Conservation (phyloP, 805 yeast genomes). For the Candida taoyuanica region DNA sequence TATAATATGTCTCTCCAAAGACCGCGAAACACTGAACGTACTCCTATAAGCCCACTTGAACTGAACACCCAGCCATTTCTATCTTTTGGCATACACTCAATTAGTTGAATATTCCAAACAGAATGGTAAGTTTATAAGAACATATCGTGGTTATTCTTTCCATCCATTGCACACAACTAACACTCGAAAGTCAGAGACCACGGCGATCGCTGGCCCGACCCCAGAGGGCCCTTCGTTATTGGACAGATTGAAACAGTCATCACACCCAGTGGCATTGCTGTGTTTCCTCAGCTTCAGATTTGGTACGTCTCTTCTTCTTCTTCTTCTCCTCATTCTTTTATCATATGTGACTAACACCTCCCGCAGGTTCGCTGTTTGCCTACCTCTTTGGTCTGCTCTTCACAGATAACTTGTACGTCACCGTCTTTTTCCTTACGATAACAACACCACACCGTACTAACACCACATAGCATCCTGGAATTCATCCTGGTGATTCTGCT, state of each 20-base stretch:
- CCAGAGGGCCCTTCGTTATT: slow-evolving; percentile 8
- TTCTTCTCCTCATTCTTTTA: too few species aligned
- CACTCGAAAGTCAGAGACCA: slow-evolving; percentile 19
- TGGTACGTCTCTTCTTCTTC: slow-evolving; percentile 28
- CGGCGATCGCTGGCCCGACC: slow-evolving; percentile 10
- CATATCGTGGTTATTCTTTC: too few species aligned
- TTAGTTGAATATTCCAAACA: too few species aligned
- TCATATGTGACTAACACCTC: slow-evolving; percentile 2
- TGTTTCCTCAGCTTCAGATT: slow-evolving; percentile 59
- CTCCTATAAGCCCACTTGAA: too few species aligned
- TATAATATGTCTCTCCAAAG: too few species aligned
- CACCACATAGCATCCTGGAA: slow-evolving; percentile 46
- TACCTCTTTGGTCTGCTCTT: slow-evolving; percentile 70
- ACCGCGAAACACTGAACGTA: too few species aligned
- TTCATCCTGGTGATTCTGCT: slow-evolving; percentile 75
- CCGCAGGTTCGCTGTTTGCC: slow-evolving; percentile 49
- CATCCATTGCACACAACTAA: background rate
- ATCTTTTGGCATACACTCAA: too few species aligned
- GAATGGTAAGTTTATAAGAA: too few species aligned
- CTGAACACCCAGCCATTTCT: too few species aligned
- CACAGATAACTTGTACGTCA: slow-evolving; percentile 47
- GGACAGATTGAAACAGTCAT: slow-evolving; percentile 54
- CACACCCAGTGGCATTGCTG: slow-evolving; percentile 77
- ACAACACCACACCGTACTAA: slow-evolving; percentile 6
- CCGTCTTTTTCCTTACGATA: too few species aligned